Conservation (phyloP, 805 yeast species). For the Wickerhamiella azymoides region DNA sequence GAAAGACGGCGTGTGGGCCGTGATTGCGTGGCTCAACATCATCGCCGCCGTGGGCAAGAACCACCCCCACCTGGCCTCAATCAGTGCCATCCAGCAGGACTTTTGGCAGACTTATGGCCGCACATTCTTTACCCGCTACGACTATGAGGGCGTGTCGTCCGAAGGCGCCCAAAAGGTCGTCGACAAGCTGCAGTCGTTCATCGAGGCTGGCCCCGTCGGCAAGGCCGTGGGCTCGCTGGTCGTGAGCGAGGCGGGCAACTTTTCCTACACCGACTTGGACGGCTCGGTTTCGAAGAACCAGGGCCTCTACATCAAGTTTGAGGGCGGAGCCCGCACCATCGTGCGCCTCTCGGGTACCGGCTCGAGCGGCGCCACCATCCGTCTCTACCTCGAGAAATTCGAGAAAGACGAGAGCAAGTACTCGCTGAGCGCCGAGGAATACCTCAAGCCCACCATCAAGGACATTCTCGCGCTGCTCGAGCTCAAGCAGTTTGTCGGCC, state of each 20-base stretch:
- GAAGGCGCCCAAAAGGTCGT: slow-evolving; percentile 66
- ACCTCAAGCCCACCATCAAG: slow-evolving; percentile 46
- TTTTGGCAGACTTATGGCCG: slow-evolving; percentile 93
- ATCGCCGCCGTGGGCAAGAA: slow-evolving; percentile 64
- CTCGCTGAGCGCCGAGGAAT: slow-evolving; percentile 47
- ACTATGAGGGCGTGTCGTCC: slow-evolving; percentile 67
- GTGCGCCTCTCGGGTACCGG: slow-evolving; percentile 95
- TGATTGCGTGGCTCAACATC: slow-evolving; percentile 92
- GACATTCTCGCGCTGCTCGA: slow-evolving; percentile 54
- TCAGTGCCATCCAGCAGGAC: slow-evolving; percentile 61
- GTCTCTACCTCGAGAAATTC: slow-evolving; percentile 81
- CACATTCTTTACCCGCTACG: slow-evolving; percentile 93
- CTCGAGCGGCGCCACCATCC: slow-evolving; percentile 91
- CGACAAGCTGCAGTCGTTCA: slow-evolving; percentile 31
- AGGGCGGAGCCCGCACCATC: slow-evolving; percentile 71
- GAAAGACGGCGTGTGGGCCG: slow-evolving; percentile 97
- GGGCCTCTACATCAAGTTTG: slow-evolving; percentile 74
- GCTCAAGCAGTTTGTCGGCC: slow-evolving; percentile 61
- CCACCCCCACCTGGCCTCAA: slow-evolving; percentile 51
- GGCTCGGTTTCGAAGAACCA: slow-evolving; percentile 81
- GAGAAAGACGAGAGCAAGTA: slow-evolving; percentile 42
- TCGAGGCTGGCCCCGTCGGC: slow-evolving; percentile 36
- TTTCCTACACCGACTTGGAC: slow-evolving; percentile 85
- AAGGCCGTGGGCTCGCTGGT: slow-evolving; percentile 37
- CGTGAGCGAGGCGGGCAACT: slow-evolving; percentile 71